Conservation (phyloP, 2,329 filamentous ascomycete genomes). For the Curvularia sp. region DNA sequence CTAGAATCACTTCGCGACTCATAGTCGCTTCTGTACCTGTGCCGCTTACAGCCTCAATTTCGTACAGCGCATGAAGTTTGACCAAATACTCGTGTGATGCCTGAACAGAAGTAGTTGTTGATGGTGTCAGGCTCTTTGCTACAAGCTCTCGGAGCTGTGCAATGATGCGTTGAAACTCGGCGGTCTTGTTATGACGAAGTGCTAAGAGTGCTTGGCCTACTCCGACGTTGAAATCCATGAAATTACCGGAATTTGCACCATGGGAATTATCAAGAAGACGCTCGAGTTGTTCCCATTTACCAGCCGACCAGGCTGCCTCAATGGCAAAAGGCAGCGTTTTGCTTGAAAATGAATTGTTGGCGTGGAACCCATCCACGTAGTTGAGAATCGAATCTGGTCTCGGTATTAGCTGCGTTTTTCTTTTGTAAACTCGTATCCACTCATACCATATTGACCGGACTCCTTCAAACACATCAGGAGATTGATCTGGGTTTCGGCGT, state of each 20-base stretch:
- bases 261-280: conserved; percentile 63
- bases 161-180: conserved; percentile 65
- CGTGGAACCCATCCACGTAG: conserved; percentile 79
- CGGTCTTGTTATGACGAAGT: conserved; percentile 61
- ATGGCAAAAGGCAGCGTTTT: conserved; percentile 80
- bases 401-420: conserved; percentile 26
- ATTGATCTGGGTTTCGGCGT: conserved; percentile 80
- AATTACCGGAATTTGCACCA: conserved; percentile 45
- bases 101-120: conserved; percentile 80
- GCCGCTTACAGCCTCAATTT: conserved; percentile 78
- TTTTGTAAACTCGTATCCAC: not conserved
- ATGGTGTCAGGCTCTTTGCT: conserved; percentile 75
- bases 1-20: conserved; percentile 53
- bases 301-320: conserved; percentile 90
- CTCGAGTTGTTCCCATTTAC: conserved; percentile 78
- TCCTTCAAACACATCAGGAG: conserved; percentile 89
- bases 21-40: conserved; percentile 42
- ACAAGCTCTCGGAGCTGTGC: conserved; percentile 72
- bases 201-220: conserved; percentile 73
- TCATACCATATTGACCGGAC: conserved; percentile 88
- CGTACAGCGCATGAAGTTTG: conserved; percentile 84
- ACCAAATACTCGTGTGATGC: conserved; percentile 85
- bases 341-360: conserved; percentile 35
- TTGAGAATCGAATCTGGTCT: conserved; percentile 79
- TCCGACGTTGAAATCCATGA: conserved; percentile 80